phyloP scores from a whole-genome alignment of 2,329 filamentous ascomycete species.

The Stagonosporopsis vannaccii region DNA sequence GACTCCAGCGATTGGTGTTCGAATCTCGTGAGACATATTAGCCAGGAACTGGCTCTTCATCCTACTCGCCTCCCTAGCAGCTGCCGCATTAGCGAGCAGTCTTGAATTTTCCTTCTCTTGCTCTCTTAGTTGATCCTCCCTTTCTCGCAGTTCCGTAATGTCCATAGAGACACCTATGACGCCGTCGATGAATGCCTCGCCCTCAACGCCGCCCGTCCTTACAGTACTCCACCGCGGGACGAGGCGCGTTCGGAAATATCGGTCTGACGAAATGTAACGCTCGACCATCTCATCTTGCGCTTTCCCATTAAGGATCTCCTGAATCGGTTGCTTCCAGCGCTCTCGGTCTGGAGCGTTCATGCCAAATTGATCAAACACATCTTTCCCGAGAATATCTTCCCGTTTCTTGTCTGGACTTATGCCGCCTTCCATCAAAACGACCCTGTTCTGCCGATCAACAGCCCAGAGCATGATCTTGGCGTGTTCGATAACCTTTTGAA shows the following conservation, averaged over 20 bases:
- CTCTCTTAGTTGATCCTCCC: constrained; percentile 68
- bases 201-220: constrained; percentile 59
- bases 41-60: constrained; percentile 82
- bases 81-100: constrained; percentile 75
- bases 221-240: constrained; percentile 69
- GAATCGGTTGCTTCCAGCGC: constrained; percentile 64
- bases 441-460: constrained; percentile 66
- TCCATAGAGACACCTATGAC: constrained; percentile 83
- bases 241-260: constrained; percentile 76
- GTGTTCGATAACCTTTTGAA: constrained; percentile 76
- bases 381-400: constrained; percentile 60
- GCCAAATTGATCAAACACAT: constrained; percentile 70
- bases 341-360: constrained; percentile 41
- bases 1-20: constrained; percentile 80
- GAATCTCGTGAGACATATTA: constrained; percentile 83
- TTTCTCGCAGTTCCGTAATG: constrained; percentile 73
- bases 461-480: constrained; percentile 79
- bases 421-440: constrained; percentile 75
- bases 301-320: constrained; percentile 69
- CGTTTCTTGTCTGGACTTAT: constrained; percentile 55
- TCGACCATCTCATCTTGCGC: constrained; percentile 69
- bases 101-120: constrained; percentile 74
- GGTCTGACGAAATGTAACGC: constrained; percentile 63
- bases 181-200: constrained; percentile 67
- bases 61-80: constrained; percentile 80